Percentiles rank a stretch among this genome's conserved stretches.
Conservation (phyloP, 2,329 filamentous ascomycete species). For the Pseudocercospora fuligena region DNA sequence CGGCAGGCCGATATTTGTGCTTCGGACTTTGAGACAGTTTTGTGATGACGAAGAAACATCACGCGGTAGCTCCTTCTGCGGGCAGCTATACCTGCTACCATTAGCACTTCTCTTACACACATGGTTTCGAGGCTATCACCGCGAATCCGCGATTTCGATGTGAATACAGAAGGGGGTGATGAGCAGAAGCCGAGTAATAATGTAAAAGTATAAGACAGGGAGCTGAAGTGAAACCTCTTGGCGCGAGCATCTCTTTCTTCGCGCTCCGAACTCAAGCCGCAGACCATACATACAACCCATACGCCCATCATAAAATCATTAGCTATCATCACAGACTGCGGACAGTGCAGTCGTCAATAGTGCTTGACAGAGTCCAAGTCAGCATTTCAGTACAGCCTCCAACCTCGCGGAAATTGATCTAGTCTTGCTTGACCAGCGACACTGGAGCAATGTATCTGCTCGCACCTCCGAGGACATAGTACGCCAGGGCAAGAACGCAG, state of each 20-base stretch:
- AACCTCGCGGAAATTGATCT: constrained; percentile 1
- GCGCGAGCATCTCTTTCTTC: constrained; percentile 9
- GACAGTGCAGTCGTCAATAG: background rate
- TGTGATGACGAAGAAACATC: background rate
- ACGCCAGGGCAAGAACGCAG: constrained; percentile 25
- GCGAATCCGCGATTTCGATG: background rate
- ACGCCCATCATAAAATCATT: constrained; percentile 6
- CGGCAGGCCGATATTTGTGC: no score
- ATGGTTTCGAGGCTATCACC: background rate
- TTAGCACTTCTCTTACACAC: background rate
- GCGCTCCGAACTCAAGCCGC: constrained; percentile 9
- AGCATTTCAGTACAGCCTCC: constrained; percentile 6
- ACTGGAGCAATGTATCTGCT: constrained; percentile 39
- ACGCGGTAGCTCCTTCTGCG: background rate
- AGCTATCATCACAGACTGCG: constrained; percentile 4
- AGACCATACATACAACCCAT: constrained; percentile 13
- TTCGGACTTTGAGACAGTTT: no score
- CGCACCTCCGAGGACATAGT: constrained; percentile 37
- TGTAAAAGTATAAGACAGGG: constrained; percentile 3
- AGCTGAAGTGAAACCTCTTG: constrained; percentile 10
- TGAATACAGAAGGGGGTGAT: background rate
- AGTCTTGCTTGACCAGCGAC: constrained; percentile 38
- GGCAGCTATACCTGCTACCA: background rate
- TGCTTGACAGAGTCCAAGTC: background rate
- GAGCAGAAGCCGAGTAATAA: background rate